Percentiles rank a stretch among this genome's conserved stretches.
Evolutionary conservation across 176 grass and related monocot genomes (phyloP).

Genomic region (Thalia dealbata): DNA sequence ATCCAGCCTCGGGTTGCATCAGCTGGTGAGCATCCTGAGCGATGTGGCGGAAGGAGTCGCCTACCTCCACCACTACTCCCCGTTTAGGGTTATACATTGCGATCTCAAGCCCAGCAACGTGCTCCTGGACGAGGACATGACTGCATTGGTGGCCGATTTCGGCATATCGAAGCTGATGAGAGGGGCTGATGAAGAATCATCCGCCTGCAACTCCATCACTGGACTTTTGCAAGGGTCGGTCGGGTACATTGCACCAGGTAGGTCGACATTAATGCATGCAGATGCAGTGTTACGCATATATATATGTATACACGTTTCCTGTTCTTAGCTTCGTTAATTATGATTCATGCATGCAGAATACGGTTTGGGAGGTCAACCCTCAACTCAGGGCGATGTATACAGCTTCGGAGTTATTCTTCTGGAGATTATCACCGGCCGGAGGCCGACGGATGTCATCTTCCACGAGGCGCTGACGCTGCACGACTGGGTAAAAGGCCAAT

Average conservation of each 20-base stretch:
- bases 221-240: conserved; percentile 65
- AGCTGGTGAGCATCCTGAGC: conserved; percentile 49
- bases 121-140: conserved; percentile 63
- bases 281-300: too few species aligned
- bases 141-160: conserved; percentile 74
- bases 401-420: conserved; percentile 81
- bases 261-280: neutral
- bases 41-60: conserved; percentile 85
- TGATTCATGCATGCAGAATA: conserved; percentile 40
- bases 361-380: conserved; percentile 59
- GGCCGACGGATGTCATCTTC: conserved; percentile 80
- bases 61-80: conserved; percentile 83
- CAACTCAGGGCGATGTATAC: conserved; percentile 72
- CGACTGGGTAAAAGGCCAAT: conserved; percentile 61
- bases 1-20: conserved; percentile 19
- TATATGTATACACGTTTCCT: neutral
- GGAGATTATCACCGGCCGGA: conserved; percentile 68
- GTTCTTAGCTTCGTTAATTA: neutral
- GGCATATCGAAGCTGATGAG: conserved; percentile 59
- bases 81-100: conserved; percentile 68
- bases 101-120: conserved; percentile 92
- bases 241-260: conserved; percentile 94
- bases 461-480: conserved; percentile 67
- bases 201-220: conserved; percentile 67
- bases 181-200: conserved; percentile 22